phyloP scores from a whole-genome alignment of 495 filamentous ascomycete genomes.

The Terfezia claveryi region DNA sequence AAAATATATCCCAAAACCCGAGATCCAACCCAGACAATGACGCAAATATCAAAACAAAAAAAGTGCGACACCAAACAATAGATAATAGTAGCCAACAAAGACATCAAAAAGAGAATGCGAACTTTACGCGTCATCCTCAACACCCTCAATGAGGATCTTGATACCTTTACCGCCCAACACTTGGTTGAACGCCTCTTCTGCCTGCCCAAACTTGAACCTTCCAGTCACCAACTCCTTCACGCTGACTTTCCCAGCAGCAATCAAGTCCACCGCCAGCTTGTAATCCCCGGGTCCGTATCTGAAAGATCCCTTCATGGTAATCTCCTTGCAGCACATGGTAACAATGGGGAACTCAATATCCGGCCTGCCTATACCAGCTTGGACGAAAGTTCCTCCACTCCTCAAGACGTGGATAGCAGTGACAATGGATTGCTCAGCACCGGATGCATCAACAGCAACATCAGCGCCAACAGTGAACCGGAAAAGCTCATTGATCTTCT shows the following conservation, averaged over 20 bases:
- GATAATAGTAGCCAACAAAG: too few relatives aligned
- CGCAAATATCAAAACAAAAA: too few relatives aligned
- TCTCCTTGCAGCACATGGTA: conserved; percentile 58
- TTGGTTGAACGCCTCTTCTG: conserved; percentile 57
- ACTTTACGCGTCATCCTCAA: conserved; percentile 22
- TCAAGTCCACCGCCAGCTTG: conserved; percentile 47
- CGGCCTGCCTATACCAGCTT: conserved; percentile 60
- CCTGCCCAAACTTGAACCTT: conserved; percentile 47
- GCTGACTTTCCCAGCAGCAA: conserved; percentile 38
- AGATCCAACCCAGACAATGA: too few relatives aligned
- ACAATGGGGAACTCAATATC: conserved; percentile 69
- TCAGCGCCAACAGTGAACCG: conserved; percentile 37
- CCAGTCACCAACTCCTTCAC: conserved; percentile 50
- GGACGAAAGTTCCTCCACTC: conserved; percentile 58
- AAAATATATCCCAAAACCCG: too few relatives aligned
- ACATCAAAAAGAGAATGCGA: too few relatives aligned
- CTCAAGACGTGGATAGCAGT: conserved; percentile 46
- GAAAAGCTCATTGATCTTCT: conserved; percentile 27
- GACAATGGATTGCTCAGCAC: conserved; percentile 58
- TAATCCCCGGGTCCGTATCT: conserved; percentile 71
- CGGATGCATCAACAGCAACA: conserved; percentile 63
- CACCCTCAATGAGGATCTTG: conserved; percentile 62
- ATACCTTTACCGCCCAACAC: conserved; percentile 58
- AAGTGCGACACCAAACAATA: too few relatives aligned
- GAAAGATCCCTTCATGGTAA: conserved; percentile 59